Base-by-base conservation (phyloP, 73 alveolate species). In the Durusdinium trenchii region DNA sequence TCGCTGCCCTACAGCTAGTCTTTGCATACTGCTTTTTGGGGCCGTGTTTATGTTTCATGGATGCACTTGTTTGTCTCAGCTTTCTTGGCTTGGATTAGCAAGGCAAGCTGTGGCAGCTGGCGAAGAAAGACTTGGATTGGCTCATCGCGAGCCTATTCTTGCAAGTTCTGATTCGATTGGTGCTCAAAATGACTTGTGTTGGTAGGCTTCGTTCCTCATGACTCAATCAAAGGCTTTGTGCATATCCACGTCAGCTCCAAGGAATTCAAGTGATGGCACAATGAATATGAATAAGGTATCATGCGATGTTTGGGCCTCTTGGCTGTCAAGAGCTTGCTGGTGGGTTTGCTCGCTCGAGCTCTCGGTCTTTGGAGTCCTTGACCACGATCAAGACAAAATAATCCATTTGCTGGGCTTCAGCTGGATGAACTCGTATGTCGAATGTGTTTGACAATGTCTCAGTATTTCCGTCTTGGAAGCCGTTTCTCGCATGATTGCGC, bases 91-190 rank as follows among this genome's bases (percentile, higher is more conserved):
- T n/a, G n/a, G n/a, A 12, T 30, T 51, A 7, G 18, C 43, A 14
- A 89, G 96, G 76, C 83, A 47, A 9, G 40, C 36, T 91, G 35
- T 91, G 98, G 98, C 32, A 71, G 75, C 36, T 91, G 98, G 98
- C 98, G 40, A 76, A 78, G 62, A 51, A 51, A 45, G 98, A 91
- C 48, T 47, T 91, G 76, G 98, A 91, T 51, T 91, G 98, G 98
- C 98, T 91, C 78, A 38, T 52, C 28, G 61, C 95, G 95, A 4
- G 40, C 42, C 95, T 46, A 18, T 60, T 42, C 61, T 2, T 4
- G 85, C 5, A n/a, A 60, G 61, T 47, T n/a, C 79, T 9, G 79
- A 32, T 26, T 52, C 30, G 30, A 32, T 35, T 7, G 54, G 86
- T 16, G 48, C 6, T 12, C 79, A 64, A 64, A 16, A 28, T 9